A percentile compares a stretch with the other conserved stretches of the same genome.
phyloP scores from a whole-genome alignment of 164 flowering plant species.

The Piper betle region DNA sequence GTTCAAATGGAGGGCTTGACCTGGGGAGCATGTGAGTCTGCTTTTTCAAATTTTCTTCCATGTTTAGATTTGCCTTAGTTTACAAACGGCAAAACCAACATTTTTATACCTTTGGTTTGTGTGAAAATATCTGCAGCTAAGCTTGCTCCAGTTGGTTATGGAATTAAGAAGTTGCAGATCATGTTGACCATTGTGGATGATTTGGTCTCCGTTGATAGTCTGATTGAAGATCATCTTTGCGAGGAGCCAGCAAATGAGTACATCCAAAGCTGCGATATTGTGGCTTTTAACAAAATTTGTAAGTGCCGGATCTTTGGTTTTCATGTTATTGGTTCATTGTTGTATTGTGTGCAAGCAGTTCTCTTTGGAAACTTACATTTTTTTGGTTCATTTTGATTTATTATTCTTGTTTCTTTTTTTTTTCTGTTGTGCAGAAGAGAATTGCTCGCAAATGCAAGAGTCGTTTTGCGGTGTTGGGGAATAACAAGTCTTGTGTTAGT shows the following conservation, averaged over 20 bases:
- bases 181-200: conserved; percentile 92
- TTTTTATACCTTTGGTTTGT: neutral
- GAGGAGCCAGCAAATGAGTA: conserved; percentile 76
- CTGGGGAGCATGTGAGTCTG: conserved; percentile 15
- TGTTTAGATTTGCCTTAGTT: neutral
- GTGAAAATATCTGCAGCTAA: conserved; percentile 40
- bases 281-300: conserved; percentile 76
- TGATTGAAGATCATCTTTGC: conserved; percentile 66
- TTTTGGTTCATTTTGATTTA: no score
- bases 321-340: no score
- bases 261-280: conserved; percentile 91
- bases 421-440: no score
- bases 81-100: neutral
- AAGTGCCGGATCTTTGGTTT: no score
- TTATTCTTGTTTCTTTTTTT: no score
- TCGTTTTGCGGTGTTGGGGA: no score
- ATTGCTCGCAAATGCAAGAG: no score
- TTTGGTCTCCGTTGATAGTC: conserved; percentile 67
- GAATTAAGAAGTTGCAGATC: conserved; percentile 80
- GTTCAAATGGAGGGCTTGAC: conserved; percentile 55
- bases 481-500: no score
- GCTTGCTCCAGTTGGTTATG: conserved; percentile 80
- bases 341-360: no score
- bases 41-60: neutral
- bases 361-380: no score